phyloP scores from a whole-genome alignment of 495 filamentous ascomycete genomes.

The Aspergillus ostianus region DNA sequence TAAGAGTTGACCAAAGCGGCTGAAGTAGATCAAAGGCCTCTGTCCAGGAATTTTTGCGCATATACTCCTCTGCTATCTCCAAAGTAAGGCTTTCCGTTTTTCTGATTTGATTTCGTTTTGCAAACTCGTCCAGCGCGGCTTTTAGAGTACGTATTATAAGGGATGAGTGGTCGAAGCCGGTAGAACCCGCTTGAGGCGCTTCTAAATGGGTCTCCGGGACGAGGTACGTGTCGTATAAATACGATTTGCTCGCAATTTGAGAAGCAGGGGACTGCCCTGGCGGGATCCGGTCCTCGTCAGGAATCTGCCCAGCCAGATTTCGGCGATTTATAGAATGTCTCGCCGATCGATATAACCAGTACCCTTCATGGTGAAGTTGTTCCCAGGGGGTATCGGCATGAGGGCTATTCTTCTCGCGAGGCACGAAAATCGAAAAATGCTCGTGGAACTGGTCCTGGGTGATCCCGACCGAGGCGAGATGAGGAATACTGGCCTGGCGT shows the following conservation, averaged over 20 bases:
- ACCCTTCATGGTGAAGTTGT: slow-evolving; percentile 79
- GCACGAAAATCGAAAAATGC: slow-evolving; percentile 48
- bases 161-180: slow-evolving; percentile 60
- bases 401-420: slow-evolving; percentile 66
- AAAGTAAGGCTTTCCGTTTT: slow-evolving; percentile 67
- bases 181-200: slow-evolving; percentile 50
- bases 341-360: slow-evolving; percentile 75
- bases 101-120: slow-evolving; percentile 59
- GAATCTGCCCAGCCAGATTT: slow-evolving; percentile 62
- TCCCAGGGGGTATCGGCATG: slow-evolving; percentile 74
- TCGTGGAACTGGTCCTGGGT: slow-evolving; percentile 22
- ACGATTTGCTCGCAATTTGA: slow-evolving; percentile 63
- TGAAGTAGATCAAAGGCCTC: slow-evolving; percentile 65
- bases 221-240: slow-evolving; percentile 82
- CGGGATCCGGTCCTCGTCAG: slow-evolving; percentile 68
- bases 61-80: slow-evolving; percentile 66
- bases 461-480: slow-evolving; percentile 28
- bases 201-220: slow-evolving; percentile 75
- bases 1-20: slow-evolving; percentile 69
- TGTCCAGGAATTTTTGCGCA: slow-evolving; percentile 59
- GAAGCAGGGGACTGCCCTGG: slow-evolving; percentile 67
- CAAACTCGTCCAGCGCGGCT: slow-evolving; percentile 63
- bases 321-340: slow-evolving; percentile 62
- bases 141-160: slow-evolving; percentile 61
- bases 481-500: slow-evolving; percentile 54